Percentiles rank a stretch among this genome's conserved stretches.
phyloP scores from a whole-genome alignment of 495 filamentous ascomycete genomes.

The Penicillium ucsense region DNA sequence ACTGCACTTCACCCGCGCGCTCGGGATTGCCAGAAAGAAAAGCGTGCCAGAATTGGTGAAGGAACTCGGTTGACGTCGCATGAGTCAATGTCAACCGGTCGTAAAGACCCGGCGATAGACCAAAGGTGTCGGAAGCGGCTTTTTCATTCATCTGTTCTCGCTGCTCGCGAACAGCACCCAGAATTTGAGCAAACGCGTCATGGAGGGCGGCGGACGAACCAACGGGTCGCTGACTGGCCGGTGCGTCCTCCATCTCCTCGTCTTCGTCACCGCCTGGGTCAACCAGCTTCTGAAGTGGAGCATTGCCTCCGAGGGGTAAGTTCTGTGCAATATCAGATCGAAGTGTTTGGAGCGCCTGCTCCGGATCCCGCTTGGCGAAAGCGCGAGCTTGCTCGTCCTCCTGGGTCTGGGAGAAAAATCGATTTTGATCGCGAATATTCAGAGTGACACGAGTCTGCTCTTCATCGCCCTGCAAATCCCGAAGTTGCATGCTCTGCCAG shows the following conservation, averaged over 20 bases:
- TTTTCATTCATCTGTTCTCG: slow-evolving; percentile 24
- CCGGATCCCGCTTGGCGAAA: slow-evolving; percentile 58
- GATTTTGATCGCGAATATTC: slow-evolving; percentile 75
- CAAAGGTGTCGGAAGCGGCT: slow-evolving; percentile 39
- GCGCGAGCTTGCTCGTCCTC: slow-evolving; percentile 45
- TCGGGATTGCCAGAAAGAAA: slow-evolving; percentile 77
- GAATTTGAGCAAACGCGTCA: slow-evolving; percentile 31
- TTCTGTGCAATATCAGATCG: slow-evolving; percentile 47
- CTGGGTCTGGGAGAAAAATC: slow-evolving; percentile 62
- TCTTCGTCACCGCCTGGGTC: slow-evolving; percentile 54
- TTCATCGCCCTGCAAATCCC: slow-evolving; percentile 68
- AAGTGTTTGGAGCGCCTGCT: slow-evolving; percentile 53
- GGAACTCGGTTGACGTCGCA: slow-evolving; percentile 84
- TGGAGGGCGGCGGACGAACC: slow-evolving; percentile 29
- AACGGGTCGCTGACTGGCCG: slow-evolving; percentile 18
- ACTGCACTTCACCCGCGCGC: slow-evolving; percentile 63
- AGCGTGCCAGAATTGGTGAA: slow-evolving; percentile 90
- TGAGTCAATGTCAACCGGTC: slow-evolving; percentile 76
- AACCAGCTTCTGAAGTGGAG: slow-evolving; percentile 29
- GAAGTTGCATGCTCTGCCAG: slow-evolving; percentile 64
- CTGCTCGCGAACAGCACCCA: slow-evolving; percentile 36
- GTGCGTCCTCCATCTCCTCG: slow-evolving; percentile 42
- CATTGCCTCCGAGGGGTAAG: slow-evolving; percentile 48
- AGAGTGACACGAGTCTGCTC: slow-evolving; percentile 67
- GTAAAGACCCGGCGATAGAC: slow-evolving; percentile 54